Percentiles rank a stretch among this genome's conserved stretches.
These are phyloP conservation scores for Trapa incisa DNA, from an alignment of 345 rosid genomes.

Conservation along the genomic window DNA sequence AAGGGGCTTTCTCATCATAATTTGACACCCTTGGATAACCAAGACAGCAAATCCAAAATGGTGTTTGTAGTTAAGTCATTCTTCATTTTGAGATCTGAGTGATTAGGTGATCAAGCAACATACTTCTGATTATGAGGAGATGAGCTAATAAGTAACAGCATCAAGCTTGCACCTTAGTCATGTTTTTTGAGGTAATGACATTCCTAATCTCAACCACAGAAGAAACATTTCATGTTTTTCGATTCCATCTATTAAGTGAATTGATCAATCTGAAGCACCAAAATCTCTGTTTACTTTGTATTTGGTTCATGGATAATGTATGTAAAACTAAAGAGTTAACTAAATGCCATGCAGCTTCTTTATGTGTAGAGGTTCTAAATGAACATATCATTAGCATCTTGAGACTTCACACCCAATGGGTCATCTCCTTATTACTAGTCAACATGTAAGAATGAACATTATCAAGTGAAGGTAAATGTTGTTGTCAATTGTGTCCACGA, in stretches of 20 bases:
- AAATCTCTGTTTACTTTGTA: neutral
- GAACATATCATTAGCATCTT: neutral
- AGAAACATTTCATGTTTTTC: neutral
- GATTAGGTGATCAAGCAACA: neutral
- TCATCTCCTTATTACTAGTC: no score
- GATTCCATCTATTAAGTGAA: neutral
- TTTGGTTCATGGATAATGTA: neutral
- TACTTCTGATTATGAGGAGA: neutral
- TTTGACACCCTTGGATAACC: conserved; percentile 84
- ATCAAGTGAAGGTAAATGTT: no score
- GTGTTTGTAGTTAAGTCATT: conserved; percentile 21
- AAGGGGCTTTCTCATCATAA: conserved; percentile 68
- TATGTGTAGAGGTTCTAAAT: neutral
- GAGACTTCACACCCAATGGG: neutral
- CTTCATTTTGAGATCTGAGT: neutral
- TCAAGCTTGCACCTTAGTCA: neutral
- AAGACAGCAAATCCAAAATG: conserved; percentile 63
- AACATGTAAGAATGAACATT: no score
- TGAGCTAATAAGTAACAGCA: neutral
- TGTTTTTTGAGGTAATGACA: neutral
- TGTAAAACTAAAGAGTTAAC: neutral
- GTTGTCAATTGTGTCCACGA: no score
- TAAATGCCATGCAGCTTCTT: neutral
- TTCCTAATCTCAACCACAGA: neutral
- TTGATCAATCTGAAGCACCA: neutral